phyloP scores from a whole-genome alignment of 176 grass and related monocot species.

The Raddia distichophylla region DNA sequence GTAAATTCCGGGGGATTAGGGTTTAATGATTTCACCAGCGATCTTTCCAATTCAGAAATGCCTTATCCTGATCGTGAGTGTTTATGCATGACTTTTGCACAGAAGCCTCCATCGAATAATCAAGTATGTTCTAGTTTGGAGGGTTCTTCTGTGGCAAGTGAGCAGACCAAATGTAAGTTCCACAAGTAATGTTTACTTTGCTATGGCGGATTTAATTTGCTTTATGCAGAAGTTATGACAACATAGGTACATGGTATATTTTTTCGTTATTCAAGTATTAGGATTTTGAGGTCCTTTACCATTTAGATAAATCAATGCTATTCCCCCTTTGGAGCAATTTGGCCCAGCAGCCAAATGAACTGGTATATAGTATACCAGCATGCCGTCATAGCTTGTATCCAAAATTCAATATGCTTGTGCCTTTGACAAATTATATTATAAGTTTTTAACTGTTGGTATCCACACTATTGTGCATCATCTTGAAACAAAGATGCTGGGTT shows the following conservation, averaged over 20 bases:
- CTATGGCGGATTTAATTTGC: conserved; percentile 24
- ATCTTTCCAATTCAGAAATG: conserved; percentile 37
- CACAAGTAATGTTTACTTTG: conserved; percentile 23
- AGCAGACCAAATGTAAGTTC: conserved; percentile 34
- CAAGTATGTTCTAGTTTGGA: conserved; percentile 51
- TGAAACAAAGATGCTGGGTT: background rate
- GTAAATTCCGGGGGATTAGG: conserved; percentile 32
- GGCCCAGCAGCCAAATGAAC: background rate
- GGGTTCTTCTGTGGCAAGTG: conserved; percentile 33
- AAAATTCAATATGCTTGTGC: background rate
- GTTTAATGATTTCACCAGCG: conserved; percentile 23
- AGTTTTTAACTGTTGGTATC: background rate
- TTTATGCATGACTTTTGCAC: conserved; percentile 58
- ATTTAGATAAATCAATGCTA: background rate
- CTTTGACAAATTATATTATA: background rate
- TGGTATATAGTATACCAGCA: background rate
- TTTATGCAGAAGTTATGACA: background rate
- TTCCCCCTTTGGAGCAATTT: background rate
- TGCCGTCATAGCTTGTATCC: background rate
- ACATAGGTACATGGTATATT: background rate
- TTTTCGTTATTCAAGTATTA: background rate
- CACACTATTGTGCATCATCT: background rate
- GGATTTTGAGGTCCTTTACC: background rate
- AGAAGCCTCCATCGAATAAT: conserved; percentile 68
- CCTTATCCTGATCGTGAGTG: conserved; percentile 36